Evolutionary conservation across 495 filamentous ascomycete genomes (phyloP).

Genomic region (Penicillium malachiteum): DNA sequence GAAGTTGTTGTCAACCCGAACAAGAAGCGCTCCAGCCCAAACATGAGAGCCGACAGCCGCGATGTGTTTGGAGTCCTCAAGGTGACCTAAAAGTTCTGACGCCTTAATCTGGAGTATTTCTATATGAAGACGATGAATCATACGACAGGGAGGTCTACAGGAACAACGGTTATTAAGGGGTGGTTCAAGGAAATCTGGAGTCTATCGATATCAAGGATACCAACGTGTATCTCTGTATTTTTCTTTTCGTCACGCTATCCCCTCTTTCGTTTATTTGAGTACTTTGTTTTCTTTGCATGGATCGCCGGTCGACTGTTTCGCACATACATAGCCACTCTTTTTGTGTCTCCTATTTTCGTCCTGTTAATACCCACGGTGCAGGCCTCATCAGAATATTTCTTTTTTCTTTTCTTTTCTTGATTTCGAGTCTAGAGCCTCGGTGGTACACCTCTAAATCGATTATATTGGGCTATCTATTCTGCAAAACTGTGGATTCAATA

Average conservation of each 20-base stretch:
- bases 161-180: neutral
- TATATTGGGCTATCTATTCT: neutral
- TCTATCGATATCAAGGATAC: neutral
- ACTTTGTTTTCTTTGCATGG: slow-evolving; percentile 19
- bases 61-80: slow-evolving; percentile 51
- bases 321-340: slow-evolving; percentile 25
- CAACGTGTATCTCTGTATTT: neutral
- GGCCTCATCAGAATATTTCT: slow-evolving; percentile 13
- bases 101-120: neutral
- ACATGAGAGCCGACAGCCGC: slow-evolving; percentile 27
- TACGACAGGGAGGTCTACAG: slow-evolving; percentile 9
- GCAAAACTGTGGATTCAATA: neutral
- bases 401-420: slow-evolving; percentile 6
- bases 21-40: slow-evolving; percentile 35
- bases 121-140: slow-evolving; percentile 15
- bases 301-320: slow-evolving; percentile 32
- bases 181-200: neutral
- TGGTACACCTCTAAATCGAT: slow-evolving; percentile 5
- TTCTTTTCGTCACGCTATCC: neutral
- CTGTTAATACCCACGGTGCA: slow-evolving; percentile 31
- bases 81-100: slow-evolving; percentile 25
- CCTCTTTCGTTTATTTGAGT: slow-evolving; percentile 5
- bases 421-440: neutral
- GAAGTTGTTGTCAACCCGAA: slow-evolving; percentile 47
- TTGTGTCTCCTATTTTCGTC: slow-evolving; percentile 7